phyloP scores from a whole-genome alignment of 495 filamentous ascomycete species.

The Podospora appendiculata region DNA sequence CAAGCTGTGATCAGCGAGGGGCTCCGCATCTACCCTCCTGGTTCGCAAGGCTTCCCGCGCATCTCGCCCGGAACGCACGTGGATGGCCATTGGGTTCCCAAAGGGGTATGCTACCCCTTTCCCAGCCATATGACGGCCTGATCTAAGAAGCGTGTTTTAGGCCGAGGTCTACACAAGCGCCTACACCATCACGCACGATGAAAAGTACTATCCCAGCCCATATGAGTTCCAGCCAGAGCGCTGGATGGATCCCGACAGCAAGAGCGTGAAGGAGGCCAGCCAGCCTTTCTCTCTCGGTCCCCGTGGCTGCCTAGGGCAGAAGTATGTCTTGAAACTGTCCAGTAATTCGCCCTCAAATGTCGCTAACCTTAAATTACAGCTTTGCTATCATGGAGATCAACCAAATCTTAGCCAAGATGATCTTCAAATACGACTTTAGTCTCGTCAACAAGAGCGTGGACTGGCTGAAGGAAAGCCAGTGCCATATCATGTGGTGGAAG shows the following conservation, averaged over 20 bases:
- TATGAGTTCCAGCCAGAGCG: not conserved
- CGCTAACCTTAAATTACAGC: not conserved
- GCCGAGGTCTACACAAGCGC: not conserved
- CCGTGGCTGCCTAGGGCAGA: not conserved
- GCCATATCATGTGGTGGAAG: slow-evolving; percentile 2
- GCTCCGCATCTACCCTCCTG: not conserved
- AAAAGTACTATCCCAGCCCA: not conserved
- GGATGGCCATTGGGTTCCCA: not conserved
- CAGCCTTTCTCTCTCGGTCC: slow-evolving; percentile 1
- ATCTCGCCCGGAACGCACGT: not conserved
- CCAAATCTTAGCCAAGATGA: not conserved
- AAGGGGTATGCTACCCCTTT: not conserved
- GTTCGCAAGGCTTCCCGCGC: not conserved
- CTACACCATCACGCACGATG: not conserved
- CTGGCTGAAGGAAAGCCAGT: not conserved
- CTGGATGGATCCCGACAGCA: not conserved
- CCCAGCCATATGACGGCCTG: not conserved
- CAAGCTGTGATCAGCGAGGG: not conserved
- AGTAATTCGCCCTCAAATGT: too few relatives aligned
- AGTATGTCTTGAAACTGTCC: not conserved
- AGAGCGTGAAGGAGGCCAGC: not conserved
- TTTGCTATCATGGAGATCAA: not conserved
- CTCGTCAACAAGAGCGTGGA: not conserved
- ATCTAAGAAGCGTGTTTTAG: not conserved
- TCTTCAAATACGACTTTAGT: slow-evolving; percentile 1